Percentiles rank a stretch among this genome's conserved stretches.
Conservation (phyloP, 306 rosid genomes). For the Dalbergia oliveri region DNA sequence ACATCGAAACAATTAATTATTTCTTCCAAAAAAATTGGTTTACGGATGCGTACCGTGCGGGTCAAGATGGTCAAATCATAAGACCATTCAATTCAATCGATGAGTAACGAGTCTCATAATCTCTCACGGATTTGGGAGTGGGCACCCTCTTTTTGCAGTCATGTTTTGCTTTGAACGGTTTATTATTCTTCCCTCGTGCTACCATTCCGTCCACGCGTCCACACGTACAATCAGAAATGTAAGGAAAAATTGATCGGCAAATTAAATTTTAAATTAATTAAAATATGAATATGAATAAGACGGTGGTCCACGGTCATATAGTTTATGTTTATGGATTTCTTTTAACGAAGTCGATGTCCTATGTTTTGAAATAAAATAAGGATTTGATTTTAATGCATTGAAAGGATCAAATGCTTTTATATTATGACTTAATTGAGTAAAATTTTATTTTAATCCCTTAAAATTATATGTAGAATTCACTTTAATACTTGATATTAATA, state of each 20-base stretch:
- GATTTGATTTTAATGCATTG: too few species aligned
- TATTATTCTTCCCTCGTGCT: not conserved
- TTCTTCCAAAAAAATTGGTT: not conserved
- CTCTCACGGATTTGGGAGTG: not conserved
- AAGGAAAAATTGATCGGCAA: not conserved
- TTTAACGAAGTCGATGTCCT: slow-evolving; percentile 3
- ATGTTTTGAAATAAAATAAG: not conserved
- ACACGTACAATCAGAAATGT: not conserved
- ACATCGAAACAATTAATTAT: too few species aligned
- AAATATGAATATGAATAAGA: not conserved
- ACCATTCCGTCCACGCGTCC: not conserved
- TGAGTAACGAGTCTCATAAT: not conserved
- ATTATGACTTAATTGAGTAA: too few species aligned
- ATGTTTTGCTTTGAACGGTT: not conserved
- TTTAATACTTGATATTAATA: too few species aligned
- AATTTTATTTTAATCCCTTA: too few species aligned
- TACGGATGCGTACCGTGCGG: slow-evolving; percentile 4
- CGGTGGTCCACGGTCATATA: slow-evolving; percentile 28
- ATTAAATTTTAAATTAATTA: too few species aligned
- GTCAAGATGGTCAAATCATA: slow-evolving; percentile 42
- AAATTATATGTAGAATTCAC: too few species aligned
- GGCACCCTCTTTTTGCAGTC: not conserved
- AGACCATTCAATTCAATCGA: slow-evolving; percentile 37
- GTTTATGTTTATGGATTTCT: not conserved
- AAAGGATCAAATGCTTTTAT: too few species aligned